Conservation (phyloP, 2,329 filamentous ascomycete species). For the Fusarium guadeloupense region DNA sequence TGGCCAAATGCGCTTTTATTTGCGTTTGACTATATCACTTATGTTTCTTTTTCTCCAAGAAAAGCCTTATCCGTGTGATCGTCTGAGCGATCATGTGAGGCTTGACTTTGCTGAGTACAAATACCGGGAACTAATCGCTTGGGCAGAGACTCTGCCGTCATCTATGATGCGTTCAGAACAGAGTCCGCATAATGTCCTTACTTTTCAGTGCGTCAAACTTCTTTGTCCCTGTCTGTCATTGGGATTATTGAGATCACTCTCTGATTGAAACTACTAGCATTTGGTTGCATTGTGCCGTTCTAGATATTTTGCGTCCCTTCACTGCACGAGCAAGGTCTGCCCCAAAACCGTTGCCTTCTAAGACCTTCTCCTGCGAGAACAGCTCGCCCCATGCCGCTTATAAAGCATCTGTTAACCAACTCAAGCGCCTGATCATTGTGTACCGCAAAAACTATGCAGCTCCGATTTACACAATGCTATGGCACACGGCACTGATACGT, state of each 20-base stretch:
- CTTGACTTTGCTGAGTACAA: constrained; percentile 49
- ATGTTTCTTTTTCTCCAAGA: no score
- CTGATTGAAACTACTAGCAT: constrained; percentile 43
- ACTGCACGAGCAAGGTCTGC: constrained; percentile 2
- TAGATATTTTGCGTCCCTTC: constrained; percentile 48
- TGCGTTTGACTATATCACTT: no score
- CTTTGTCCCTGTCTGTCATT: no score
- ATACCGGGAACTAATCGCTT: constrained; percentile 52
- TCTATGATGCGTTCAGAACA: constrained; percentile 39
- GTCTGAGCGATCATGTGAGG: constrained; percentile 3
- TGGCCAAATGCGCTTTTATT: no score
- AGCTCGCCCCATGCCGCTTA: constrained; percentile 46
- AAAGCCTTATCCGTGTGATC: constrained; percentile 11
- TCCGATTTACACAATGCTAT: constrained; percentile 51
- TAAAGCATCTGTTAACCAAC: constrained; percentile 49
- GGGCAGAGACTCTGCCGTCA: constrained; percentile 47
- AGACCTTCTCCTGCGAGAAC: constrained; percentile 45
- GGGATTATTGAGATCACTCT: not conserved
- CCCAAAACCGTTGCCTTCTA: constrained; percentile 1
- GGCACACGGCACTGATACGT: constrained; percentile 53
- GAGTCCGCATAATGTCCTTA: constrained; percentile 47
- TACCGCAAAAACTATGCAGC: constrained; percentile 48
- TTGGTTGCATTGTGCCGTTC: constrained; percentile 51
- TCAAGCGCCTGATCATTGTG: constrained; percentile 51
- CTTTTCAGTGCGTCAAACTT: constrained; percentile 48